Evolutionary conservation across 2,329 filamentous ascomycete genomes (phyloP), one percentile per base, ranked within the genome.

Genomic region (Davidsoniella virescens): DNA sequence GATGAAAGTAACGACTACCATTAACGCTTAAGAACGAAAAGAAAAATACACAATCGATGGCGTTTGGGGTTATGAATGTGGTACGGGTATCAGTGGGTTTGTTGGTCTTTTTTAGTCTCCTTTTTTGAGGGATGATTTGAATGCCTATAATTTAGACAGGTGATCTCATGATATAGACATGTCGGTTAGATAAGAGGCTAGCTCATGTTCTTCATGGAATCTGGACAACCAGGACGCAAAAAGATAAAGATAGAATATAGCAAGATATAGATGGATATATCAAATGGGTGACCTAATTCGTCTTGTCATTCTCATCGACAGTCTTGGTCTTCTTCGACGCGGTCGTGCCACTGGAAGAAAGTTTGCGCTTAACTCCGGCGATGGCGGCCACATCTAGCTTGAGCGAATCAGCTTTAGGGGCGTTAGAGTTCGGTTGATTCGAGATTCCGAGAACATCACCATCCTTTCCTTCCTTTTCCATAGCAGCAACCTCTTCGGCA

Each of bases 401-500:
- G 6, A 33, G 29, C 3, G 57, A 53, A 4, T 56, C 55, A 26
- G 49, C 52, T 47, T 60, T 61, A 12, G 50, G 55, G 42, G 44
- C 52, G 2, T 61, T 63, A n/a, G 29, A 2, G 29, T 12, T 50
- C 47, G 17, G 41, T 42, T 14, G 38, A 7, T n/a, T 36, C 36
- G 20, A 14, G 14, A 16, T 62, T n/a, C 64, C 59, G 4, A 63
- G 63, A 50, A 66, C 61, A 41, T 64, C 65, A 7, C 63, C 65
- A 59, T 14, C 67, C 65, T 45, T 57, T 8, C 60, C 59, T 2
- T 56, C 62, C 57, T 47, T 46, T 47, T 66, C 68, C 58, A 75
- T 76, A 44, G 56, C 58, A 5, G 87, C 87, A 3, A 95, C 88
- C 64, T 98, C 92, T 52, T 96, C 92, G 1, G 92, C 90, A 0